Conservation (phyloP, 805 yeast genomes). For the Priceomyces carsonii region DNA sequence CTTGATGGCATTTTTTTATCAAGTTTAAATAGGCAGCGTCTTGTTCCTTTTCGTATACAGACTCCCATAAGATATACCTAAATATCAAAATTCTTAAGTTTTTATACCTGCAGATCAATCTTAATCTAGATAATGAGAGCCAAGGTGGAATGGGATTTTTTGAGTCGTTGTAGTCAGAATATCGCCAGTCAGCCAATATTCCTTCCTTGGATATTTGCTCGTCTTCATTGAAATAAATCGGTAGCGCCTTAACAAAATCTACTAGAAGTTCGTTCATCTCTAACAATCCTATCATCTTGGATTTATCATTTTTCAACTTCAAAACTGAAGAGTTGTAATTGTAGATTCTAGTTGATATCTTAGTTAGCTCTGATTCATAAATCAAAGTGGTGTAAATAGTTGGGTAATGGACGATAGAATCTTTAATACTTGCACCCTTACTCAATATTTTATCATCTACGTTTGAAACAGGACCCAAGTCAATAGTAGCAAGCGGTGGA, state of each 20-base stretch:
- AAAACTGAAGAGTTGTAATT: constrained; percentile 19
- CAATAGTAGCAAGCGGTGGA: constrained; percentile 20
- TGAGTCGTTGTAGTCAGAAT: background rate
- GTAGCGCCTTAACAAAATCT: constrained; percentile 13
- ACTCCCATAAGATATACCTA: constrained; percentile 21
- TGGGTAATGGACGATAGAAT: constrained; percentile 16
- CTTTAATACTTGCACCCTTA: constrained; percentile 12
- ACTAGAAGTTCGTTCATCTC: constrained; percentile 20
- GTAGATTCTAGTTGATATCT: constrained; percentile 20
- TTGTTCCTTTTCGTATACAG: constrained; percentile 11
- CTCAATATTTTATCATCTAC: constrained; percentile 16
- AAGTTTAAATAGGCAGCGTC: constrained; percentile 15
- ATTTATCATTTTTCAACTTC: constrained; percentile 19
- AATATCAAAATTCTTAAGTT: constrained; percentile 18
- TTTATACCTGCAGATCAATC: constrained; percentile 17
- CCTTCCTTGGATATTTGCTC: constrained; percentile 8
- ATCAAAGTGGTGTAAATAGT: constrained; percentile 20
- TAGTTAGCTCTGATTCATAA: constrained; percentile 20
- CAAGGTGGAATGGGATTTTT: constrained; percentile 14
- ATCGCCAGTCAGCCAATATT: constrained; percentile 4
- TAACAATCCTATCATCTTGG: constrained; percentile 20
- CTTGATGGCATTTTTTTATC: constrained; percentile 15
- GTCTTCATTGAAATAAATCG: constrained; percentile 15
- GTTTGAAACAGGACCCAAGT: constrained; percentile 17
- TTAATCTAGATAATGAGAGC: constrained; percentile 17